Evolutionary conservation across 169 alveolate genomes (phyloP), one percentile per base, ranked within the genome.

Genomic region (Cryptosporidium viatorum): DNA sequence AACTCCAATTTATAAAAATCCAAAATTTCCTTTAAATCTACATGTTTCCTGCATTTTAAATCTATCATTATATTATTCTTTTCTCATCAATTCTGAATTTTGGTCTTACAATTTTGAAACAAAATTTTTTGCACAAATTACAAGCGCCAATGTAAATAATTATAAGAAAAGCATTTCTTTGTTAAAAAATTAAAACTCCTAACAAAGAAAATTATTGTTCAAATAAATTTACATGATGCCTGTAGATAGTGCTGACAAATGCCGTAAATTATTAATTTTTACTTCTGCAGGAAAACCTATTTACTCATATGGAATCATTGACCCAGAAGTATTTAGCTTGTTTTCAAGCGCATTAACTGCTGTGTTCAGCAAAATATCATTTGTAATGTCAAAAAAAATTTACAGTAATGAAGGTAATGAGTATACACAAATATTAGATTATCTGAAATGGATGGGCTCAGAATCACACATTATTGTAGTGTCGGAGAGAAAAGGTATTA

Each of bases 281-380:
- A 80, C 75, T 48, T 62, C 89, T 26, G 89, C 89, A 41, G 89
- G 89, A 41, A 80, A 80, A 50, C 89, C 89, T 26, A 80, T 80
- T 18, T 80, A 80, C 35, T 80, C 89, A 21, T 48, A 60, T 80
- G 89, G 89, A 41, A 14, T 80, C 12, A 33, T 37, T 37, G 69
- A 43, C 12, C 69, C 6, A 48, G 67, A 26, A 8, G 8, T 35
- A 16, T 43, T 43, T 45, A 62, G 35, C 74, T 9, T 80, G 5
- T 59, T 62, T 29, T 62, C 89, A 58, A 80, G 89, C 41, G 35
- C 89, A 8, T 43, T 80, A 14, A 41, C 80, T 41, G 89, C 89
- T 0, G 26, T 80, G 39, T 31, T 80, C 9, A 41, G 75, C 37
- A 80, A 80, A 31, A 33, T 65, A 21, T 60, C 89, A 60, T 80